Evolutionary conservation across 108 stramenopile species (phyloP), one percentile per base, ranked within the genome.

Genomic region (Nitzschia sp.): DNA sequence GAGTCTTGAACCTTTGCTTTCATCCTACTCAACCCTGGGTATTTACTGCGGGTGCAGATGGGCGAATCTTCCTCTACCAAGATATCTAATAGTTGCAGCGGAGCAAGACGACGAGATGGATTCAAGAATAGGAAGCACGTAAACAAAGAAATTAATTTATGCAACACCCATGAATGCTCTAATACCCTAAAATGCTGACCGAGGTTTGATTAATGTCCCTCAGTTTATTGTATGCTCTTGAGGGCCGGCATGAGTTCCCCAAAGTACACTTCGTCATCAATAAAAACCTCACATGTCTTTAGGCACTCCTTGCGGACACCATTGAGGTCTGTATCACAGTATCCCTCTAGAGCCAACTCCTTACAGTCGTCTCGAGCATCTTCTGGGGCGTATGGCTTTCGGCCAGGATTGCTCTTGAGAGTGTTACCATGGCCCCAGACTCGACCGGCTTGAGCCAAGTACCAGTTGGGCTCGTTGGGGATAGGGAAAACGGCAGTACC

Each of bases 11-110:
- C 1, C 59, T 91, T 26, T 82, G 80, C 19, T 99, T 96, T 65
- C 98, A 98, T 79, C 98, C 97, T 6, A 88, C 88, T 53, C 98
- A 98, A 78, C 99, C 99, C n/a, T 99, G 99, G 99, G 51, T 99
- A 7, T 97, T 99, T 79, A 94, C 96, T 0, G 94, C 72, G 39
- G 98, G 99, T 6, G 97, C 96, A 0, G 99, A 99, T 72, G 96
- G 97, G 9, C 68, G 68, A 12, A 93, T 98, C 51, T 85, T 93
- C 51, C 81, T 99, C 21, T 98, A 83, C 71, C 98, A 98, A 69
- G 97, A 98, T 78, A 86, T 96, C 62, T 95, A 77, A 60, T 7
- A 17, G 40, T 15, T 0, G 14, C n/a, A 67, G 19, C 10, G 53
- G 2, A 21, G 6, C n/a, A 17, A 17, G 5, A 17, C 5, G 46